These are phyloP conservation scores for Diaporthe helianthi DNA, from an alignment of 2,329 filamentous ascomycete species.

Conservation along the genomic window DNA sequence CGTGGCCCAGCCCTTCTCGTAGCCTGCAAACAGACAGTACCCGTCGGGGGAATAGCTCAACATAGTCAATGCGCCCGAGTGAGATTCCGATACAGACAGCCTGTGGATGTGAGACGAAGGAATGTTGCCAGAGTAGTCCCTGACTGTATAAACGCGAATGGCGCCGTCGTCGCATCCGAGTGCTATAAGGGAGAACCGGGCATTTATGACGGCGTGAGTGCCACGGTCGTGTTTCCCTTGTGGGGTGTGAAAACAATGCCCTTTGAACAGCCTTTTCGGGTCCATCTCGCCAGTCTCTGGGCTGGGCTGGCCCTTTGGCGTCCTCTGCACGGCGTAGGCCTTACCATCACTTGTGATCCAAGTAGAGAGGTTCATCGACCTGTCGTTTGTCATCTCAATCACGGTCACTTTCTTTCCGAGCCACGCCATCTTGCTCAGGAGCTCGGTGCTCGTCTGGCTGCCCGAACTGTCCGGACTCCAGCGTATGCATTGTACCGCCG, in stretches of 20 bases:
- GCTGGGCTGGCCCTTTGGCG: conserved; percentile 49
- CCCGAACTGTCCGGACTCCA: conserved; percentile 87
- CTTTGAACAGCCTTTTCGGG: conserved; percentile 77
- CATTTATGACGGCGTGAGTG: conserved; percentile 83
- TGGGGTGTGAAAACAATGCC: conserved; percentile 88
- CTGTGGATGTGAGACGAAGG: conserved; percentile 81
- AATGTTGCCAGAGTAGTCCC: conserved; percentile 93
- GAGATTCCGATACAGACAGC: conserved; percentile 69
- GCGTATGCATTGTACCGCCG: conserved; percentile 94
- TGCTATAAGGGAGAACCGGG: conserved; percentile 91
- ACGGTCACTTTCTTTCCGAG: conserved; percentile 79
- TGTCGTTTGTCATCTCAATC: conserved; percentile 87
- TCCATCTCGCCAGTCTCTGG: conserved; percentile 54
- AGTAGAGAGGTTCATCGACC: conserved; percentile 93
- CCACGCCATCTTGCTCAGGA: conserved; percentile 87
- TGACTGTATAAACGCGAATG: conserved; percentile 88
- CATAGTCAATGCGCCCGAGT: conserved; percentile 75
- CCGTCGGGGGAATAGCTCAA: conserved; percentile 92
- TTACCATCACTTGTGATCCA: conserved; percentile 91
- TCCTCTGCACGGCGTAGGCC: conserved; percentile 88
- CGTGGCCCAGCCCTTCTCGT: conserved; percentile 89
- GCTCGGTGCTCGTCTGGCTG: conserved; percentile 87
- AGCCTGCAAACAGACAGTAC: conserved; percentile 94
- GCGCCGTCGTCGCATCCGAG: conserved; percentile 81
- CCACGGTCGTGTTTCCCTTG: conserved; percentile 66